A percentile compares a stretch with the other conserved stretches of the same genome.
Evolutionary conservation across 495 filamentous ascomycete genomes (phyloP).

Genomic region (Trichoderma orchidacearum): DNA sequence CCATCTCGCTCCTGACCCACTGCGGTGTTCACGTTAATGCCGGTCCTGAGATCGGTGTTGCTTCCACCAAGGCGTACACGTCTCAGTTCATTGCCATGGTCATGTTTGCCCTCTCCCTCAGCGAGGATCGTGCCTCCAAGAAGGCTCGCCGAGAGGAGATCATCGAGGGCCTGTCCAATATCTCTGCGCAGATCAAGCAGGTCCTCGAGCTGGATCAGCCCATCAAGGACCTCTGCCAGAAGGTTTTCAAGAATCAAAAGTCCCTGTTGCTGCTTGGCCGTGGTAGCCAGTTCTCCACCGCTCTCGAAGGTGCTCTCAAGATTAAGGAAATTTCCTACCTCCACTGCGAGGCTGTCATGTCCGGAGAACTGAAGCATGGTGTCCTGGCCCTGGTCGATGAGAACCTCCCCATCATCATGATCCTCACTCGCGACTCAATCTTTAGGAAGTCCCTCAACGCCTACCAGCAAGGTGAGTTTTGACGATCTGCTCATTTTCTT

Average conservation of each 20-base stretch:
- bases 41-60: conserved; percentile 96
- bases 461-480: conserved; percentile 78
- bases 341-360: conserved; percentile 99
- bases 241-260: conserved; percentile 94
- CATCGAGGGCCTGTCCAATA: conserved; percentile 76
- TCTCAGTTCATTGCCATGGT: conserved; percentile 98
- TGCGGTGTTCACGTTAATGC: conserved; percentile 99
- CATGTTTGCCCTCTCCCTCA: conserved; percentile 94
- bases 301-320: conserved; percentile 94
- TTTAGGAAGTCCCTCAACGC: conserved; percentile 97
- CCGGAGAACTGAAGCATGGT: conserved; percentile 96
- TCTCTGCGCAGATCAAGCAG: conserved; percentile 84
- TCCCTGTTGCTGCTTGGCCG: conserved; percentile 83
- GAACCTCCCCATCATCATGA: conserved; percentile 98
- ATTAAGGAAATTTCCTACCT: conserved; percentile 99
- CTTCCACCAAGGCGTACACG: conserved; percentile 97
- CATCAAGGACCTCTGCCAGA: conserved; percentile 84
- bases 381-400: conserved; percentile 95
- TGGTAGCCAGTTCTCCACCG: conserved; percentile 92
- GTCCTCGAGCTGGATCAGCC: conserved; percentile 80
- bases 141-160: conserved; percentile 87
- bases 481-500: neutral
- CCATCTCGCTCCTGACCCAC: conserved; percentile 95
- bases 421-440: conserved; percentile 85
- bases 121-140: conserved; percentile 93